These are phyloP conservation scores for Forsythia viridissima DNA, from an alignment of 257 asterid species.

Conservation along the genomic window DNA sequence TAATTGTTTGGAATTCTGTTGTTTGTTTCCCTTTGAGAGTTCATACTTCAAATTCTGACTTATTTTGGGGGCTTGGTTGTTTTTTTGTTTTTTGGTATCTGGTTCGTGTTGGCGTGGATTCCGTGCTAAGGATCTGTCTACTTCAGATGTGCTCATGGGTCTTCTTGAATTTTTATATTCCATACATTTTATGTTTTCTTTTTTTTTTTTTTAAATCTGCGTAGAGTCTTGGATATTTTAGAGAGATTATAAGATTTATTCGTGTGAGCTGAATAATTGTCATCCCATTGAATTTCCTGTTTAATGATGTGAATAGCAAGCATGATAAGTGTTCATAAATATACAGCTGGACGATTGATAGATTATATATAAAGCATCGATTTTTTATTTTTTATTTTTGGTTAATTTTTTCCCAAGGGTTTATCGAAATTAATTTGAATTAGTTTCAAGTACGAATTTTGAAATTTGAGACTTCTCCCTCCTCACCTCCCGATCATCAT, in stretches of 20 bases:
- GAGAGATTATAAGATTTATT: background rate
- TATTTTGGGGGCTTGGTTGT: conserved; percentile 8
- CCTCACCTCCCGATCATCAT: background rate
- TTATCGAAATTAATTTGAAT: background rate
- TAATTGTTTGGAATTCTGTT: conserved; percentile 20
- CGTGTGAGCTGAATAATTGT: background rate
- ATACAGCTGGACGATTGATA: background rate
- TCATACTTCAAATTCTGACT: conserved; percentile 8
- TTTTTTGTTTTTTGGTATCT: conserved; percentile 28
- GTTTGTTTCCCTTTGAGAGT: conserved; percentile 13
- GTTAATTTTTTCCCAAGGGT: background rate
- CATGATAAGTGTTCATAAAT: background rate
- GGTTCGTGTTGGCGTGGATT: conserved; percentile 28
- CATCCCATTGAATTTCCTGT: background rate
- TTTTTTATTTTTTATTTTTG: background rate
- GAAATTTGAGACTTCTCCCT: background rate
- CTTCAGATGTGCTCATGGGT: conserved; percentile 15
- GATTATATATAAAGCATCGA: background rate
- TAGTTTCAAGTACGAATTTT: background rate
- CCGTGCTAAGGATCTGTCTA: conserved; percentile 25
- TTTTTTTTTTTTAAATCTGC: background rate
- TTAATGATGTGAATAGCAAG: background rate
- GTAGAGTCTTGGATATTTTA: background rate
- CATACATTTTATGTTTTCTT: background rate
- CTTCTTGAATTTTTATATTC: conserved; percentile 6